These are phyloP conservation scores for Aspergillus sp. DNA, from an alignment of 2,329 filamentous ascomycete genomes.

Conservation along the genomic window DNA sequence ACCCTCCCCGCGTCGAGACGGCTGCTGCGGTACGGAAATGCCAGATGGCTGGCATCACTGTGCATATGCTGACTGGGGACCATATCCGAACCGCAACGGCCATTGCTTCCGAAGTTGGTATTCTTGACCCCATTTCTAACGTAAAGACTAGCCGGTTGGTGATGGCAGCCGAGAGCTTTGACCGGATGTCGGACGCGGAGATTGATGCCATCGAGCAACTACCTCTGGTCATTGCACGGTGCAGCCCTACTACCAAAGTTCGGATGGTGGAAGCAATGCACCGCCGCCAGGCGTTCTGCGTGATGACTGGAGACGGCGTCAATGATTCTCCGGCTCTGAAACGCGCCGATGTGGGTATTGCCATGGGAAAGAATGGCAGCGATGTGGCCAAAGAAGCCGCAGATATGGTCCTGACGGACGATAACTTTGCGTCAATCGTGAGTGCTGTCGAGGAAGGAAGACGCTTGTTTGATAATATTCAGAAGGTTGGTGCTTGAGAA, in stretches of 20 bases:
- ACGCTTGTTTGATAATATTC: conserved; percentile 84
- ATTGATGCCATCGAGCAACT: conserved; percentile 68
- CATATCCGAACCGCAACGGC: conserved; percentile 57
- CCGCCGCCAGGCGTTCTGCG: conserved; percentile 70
- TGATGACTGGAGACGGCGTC: conserved; percentile 87
- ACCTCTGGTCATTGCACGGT: conserved; percentile 78
- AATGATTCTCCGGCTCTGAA: conserved; percentile 83
- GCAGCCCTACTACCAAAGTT: conserved; percentile 81
- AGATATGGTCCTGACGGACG: conserved; percentile 62
- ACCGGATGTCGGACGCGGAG: conserved; percentile 51
- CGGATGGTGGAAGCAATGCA: conserved; percentile 88
- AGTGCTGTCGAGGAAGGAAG: conserved; percentile 79
- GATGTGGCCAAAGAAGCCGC: conserved; percentile 82
- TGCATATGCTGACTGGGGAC: conserved; percentile 59
- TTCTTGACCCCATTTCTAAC: conserved; percentile 46
- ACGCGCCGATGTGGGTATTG: conserved; percentile 79
- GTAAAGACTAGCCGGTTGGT: conserved; percentile 44
- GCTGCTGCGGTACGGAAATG: conserved; percentile 54
- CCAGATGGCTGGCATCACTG: conserved; percentile 54
- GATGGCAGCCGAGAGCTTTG: conserved; percentile 57
- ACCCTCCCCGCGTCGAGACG: conserved; percentile 60
- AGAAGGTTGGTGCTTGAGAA: conserved; percentile 51
- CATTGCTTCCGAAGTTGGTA: conserved; percentile 58
- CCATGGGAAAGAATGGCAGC: conserved; percentile 80
- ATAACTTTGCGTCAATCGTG: conserved; percentile 85